Evolutionary conservation across 805 yeast species (phyloP), one percentile per base, ranked within the genome.

Genomic region (Wickerhamiella dianesei): DNA sequence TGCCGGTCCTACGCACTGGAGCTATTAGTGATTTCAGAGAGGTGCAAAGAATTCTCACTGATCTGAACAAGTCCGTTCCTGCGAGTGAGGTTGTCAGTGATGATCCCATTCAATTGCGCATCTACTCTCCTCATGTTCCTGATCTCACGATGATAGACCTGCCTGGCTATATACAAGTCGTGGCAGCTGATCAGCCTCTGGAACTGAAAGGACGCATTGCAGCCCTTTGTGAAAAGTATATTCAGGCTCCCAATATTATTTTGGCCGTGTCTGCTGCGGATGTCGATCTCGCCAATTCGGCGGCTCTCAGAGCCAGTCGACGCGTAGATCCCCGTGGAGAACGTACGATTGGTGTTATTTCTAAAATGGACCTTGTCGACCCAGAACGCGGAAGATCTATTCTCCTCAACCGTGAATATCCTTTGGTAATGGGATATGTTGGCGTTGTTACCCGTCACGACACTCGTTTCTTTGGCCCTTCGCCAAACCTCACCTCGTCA

Each of bases 261-360:
- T 70, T 92, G 56, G 98, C 98, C 0, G 92, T 94, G 21, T 85
- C 95, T 9, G 86, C 98, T 0, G 98, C 98, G 0, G 97, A 92
- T 64, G 99, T 92, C 2, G 99, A 92, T 68, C 69, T 92, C 57
- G 98, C 98, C 0, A 92, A 92, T 63, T 86, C 96, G 29, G 76
- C 96, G 1, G 97, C 98, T 0, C 73, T 92, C 49, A 71, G 94
- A 48, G 96, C 98, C 0, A 82, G 95, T 4, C 80, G 88, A 53
- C 50, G 71, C 14, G 88, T 92, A 0, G 99, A 92, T 62, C 98
- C 98, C 16, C 72, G 77, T 42, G 98, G 99, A 43, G 89, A 85
- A 59, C 75, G 99, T 62, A 92, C 98, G 0, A 82, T 92, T 51
- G 99, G 99, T 45, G 97, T 92, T 6, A 78, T 92, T 45, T 92